phyloP scores from a whole-genome alignment of 169 alveolate genomes.

The Plasmodium fragile region DNA sequence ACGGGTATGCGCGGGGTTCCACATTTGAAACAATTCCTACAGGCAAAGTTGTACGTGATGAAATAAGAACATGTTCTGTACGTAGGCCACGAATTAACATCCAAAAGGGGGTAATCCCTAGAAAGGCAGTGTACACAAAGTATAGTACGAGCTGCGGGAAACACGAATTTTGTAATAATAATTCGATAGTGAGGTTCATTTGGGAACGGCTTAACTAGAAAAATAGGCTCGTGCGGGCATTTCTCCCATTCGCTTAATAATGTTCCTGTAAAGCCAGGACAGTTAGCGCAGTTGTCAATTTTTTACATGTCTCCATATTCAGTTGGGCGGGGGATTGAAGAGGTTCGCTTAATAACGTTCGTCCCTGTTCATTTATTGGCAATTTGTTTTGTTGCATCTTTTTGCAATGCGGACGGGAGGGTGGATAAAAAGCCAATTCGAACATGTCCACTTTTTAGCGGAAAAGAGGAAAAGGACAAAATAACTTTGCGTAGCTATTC shows the following conservation, averaged over 20 bases:
- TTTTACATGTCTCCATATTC: neutral
- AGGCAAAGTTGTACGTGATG: neutral
- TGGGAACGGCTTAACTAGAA: neutral
- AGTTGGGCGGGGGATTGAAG: neutral
- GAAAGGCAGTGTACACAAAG: neutral
- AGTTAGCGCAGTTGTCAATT: neutral
- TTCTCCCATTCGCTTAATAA: neutral
- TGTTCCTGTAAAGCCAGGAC: neutral
- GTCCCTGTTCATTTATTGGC: neutral
- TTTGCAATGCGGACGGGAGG: neutral
- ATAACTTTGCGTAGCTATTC: neutral
- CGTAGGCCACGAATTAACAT: neutral
- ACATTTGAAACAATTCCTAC: neutral
- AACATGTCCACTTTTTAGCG: neutral
- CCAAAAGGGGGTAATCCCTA: neutral
- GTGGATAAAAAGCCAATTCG: neutral
- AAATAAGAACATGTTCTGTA: neutral
- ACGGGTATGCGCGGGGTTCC: neutral
- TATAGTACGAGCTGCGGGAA: neutral
- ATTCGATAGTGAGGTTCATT: neutral
- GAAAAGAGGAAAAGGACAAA: neutral
- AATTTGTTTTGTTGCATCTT: neutral
- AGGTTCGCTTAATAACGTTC: neutral
- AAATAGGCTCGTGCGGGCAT: neutral
- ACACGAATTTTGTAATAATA: neutral